A percentile compares a stretch with the other conserved stretches of the same genome.
phyloP scores from a whole-genome alignment of 2,329 filamentous ascomycete genomes.

The Paraconiothyrium sp. region DNA sequence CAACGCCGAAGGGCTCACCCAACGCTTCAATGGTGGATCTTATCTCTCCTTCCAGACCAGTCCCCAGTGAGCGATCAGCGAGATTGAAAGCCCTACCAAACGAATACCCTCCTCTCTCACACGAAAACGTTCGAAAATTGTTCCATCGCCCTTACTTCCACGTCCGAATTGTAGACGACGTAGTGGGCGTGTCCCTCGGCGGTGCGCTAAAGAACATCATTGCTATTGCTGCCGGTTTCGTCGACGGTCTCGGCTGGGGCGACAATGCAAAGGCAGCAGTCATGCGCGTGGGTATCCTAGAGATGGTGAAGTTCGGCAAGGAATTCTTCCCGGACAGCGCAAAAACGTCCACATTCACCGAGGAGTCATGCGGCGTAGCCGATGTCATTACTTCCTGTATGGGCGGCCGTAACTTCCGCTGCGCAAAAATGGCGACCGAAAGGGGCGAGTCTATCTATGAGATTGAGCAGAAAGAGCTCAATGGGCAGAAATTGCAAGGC shows the following conservation, averaged over 20 bases:
- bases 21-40: slow-evolving; percentile 60
- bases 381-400: slow-evolving; percentile 95
- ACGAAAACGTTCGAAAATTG: slow-evolving; percentile 81
- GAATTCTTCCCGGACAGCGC: slow-evolving; percentile 89
- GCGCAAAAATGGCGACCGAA: slow-evolving; percentile 87
- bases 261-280: slow-evolving; percentile 99
- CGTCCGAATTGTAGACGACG: slow-evolving; percentile 90
- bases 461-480: slow-evolving; percentile 87
- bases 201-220: slow-evolving; percentile 98
- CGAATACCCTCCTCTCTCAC: slow-evolving; percentile 87
- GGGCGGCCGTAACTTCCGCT: slow-evolving; percentile 92
- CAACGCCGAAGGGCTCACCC: slow-evolving; percentile 66
- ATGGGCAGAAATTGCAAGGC: slow-evolving; percentile 96
- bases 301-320: slow-evolving; percentile 96
- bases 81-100: slow-evolving; percentile 78
- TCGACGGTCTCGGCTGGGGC: slow-evolving; percentile 95
- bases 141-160: slow-evolving; percentile 99
- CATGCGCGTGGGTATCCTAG: slow-evolving; percentile 93
- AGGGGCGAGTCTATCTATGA: slow-evolving; percentile 82
- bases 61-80: slow-evolving; percentile 69
- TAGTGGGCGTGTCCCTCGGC: slow-evolving; percentile 94
- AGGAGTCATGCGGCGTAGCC: slow-evolving; percentile 93
- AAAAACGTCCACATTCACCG: slow-evolving; percentile 88
- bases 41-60: slow-evolving; percentile 61
- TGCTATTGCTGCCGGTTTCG: slow-evolving; percentile 91